Conservation (phyloP, 2,329 filamentous ascomycete species). For the Exophiala lecanii-corni region DNA sequence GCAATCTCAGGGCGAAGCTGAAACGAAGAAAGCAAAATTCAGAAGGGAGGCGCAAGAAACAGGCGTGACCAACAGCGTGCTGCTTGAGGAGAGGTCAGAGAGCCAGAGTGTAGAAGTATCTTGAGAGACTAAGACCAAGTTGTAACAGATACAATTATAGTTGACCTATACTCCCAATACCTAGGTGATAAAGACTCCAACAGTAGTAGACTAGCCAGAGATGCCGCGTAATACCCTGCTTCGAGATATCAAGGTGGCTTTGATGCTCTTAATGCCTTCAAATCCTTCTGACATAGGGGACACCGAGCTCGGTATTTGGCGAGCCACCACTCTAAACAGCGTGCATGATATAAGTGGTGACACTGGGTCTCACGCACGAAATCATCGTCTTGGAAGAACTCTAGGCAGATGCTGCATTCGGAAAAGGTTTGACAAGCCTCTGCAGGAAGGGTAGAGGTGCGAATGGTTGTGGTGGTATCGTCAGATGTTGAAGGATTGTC, state of each 20-base stretch:
- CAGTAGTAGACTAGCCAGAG: constrained; percentile 1
- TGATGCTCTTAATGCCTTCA: constrained; percentile 1
- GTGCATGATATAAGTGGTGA: constrained; percentile 1
- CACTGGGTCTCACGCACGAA: neutral
- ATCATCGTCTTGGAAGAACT: neutral
- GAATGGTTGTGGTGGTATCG: neutral
- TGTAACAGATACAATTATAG: too few species aligned
- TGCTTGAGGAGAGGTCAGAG: too few species aligned
- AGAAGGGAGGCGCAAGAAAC: too few species aligned
- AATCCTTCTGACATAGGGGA: neutral
- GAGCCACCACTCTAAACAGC: neutral
- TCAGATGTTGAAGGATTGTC: neutral
- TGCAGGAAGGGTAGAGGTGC: neutral
- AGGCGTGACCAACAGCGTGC: too few species aligned
- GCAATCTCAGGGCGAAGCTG: neutral
- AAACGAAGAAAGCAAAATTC: neutral
- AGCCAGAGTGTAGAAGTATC: too few species aligned
- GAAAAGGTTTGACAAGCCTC: neutral
- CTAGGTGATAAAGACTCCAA: neutral
- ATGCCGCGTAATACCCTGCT: neutral
- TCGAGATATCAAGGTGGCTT: neutral
- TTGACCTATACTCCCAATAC: neutral
- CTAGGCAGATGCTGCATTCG: neutral
- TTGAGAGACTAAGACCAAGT: neutral
- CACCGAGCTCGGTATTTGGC: neutral